A percentile compares a stretch with the other conserved stretches of the same genome.
These are phyloP conservation scores for Alternaria tenuissima DNA, from an alignment of 2,329 filamentous ascomycete species.

Conservation along the genomic window DNA sequence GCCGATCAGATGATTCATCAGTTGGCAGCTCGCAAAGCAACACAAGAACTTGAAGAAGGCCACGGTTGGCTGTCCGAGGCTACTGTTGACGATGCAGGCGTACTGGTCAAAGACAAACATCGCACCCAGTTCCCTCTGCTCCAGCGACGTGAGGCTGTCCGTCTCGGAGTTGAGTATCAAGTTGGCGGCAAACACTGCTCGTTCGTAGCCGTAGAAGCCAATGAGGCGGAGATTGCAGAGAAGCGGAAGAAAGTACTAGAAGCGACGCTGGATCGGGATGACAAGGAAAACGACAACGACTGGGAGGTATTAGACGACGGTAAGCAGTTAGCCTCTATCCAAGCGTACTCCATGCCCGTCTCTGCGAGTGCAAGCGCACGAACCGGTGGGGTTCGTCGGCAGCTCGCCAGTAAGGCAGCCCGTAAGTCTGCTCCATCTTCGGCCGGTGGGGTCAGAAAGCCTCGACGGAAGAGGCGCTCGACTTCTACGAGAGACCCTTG, in stretches of 20 bases:
- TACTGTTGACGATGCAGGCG: not conserved
- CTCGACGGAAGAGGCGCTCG: not conserved
- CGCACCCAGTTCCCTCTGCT: not conserved
- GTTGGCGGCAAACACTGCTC: constrained; percentile 13
- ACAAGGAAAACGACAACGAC: not conserved
- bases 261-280: not conserved
- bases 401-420: not conserved
- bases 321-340: not conserved
- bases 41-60: constrained; percentile 14
- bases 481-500: not conserved
- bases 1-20: constrained; percentile 15
- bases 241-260: not conserved
- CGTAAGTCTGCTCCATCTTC: constrained; percentile 1
- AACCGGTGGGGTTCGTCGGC: not conserved
- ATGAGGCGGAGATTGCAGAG: not conserved
- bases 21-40: constrained; percentile 10
- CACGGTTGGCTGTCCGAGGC: constrained; percentile 10
- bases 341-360: not conserved
- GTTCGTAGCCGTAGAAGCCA: constrained; percentile 10
- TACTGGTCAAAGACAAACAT: not conserved
- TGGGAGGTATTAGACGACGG: constrained; percentile 2
- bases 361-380: not conserved
- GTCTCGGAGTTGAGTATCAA: constrained; percentile 10
- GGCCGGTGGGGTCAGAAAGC: not conserved
- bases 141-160: constrained; percentile 7